A percentile compares a stretch with the other conserved stretches of the same genome.
Evolutionary conservation across 805 yeast species (phyloP).

Genomic region (Candida chauliodis): DNA sequence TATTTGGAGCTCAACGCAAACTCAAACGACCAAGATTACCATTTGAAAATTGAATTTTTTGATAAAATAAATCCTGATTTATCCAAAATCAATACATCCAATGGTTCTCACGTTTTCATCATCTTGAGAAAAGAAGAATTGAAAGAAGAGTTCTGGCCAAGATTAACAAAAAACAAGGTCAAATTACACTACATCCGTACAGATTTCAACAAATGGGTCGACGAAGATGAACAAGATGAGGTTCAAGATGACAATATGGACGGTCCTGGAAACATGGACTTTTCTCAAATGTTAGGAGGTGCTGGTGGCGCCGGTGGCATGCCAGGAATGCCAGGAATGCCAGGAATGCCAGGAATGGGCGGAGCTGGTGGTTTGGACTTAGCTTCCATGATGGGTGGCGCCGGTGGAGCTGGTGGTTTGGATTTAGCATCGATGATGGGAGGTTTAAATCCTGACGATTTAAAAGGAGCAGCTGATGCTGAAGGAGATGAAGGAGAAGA

Average conservation of each 20-base stretch:
- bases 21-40: conserved; percentile 51
- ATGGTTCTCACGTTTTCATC: conserved; percentile 60
- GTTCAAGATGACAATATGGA: conserved; percentile 40
- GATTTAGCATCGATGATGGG: conserved; percentile 40
- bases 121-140: conserved; percentile 66
- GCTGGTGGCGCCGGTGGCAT: conserved; percentile 25
- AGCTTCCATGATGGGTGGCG: conserved; percentile 26
- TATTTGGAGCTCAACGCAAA: conserved; percentile 50
- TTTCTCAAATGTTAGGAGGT: conserved; percentile 34
- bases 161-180: conserved; percentile 82
- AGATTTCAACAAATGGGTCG: conserved; percentile 97
- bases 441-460: conserved; percentile 15
- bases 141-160: conserved; percentile 88
- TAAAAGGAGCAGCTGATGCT: conserved; percentile 17
- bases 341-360: conserved; percentile 25
- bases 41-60: conserved; percentile 68
- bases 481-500: conserved; percentile 22
- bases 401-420: conserved; percentile 20
- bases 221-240: conserved; percentile 95
- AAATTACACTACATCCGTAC: conserved; percentile 82
- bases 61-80: conserved; percentile 67
- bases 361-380: conserved; percentile 39
- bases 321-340: conserved; percentile 24
- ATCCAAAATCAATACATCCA: conserved; percentile 52
- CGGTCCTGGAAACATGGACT: conserved; percentile 27